phyloP scores from a whole-genome alignment of 2,329 filamentous ascomycete species.

The Aaosphaeria pasadenensis region DNA sequence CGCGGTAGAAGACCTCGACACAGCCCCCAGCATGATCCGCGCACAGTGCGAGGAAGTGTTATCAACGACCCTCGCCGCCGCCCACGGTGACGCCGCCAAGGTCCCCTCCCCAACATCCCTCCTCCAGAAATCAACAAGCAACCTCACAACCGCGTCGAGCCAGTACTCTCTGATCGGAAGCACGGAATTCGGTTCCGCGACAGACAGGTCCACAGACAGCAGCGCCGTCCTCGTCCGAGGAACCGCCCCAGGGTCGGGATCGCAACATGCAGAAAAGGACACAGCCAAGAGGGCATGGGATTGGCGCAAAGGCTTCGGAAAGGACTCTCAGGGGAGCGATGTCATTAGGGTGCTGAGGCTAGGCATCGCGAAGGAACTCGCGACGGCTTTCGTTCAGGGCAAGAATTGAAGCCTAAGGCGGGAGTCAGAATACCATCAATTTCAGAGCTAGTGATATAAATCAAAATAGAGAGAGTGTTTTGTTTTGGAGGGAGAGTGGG shows the following conservation, averaged over 20 bases:
- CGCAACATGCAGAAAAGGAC: slow-evolving; percentile 10
- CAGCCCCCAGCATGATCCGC: slow-evolving; percentile 70
- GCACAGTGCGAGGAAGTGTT: slow-evolving; percentile 76
- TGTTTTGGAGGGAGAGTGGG: no score
- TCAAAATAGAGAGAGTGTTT: no score
- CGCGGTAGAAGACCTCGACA: slow-evolving; percentile 76
- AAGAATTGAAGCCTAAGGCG: slow-evolving; percentile 29
- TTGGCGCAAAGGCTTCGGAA: slow-evolving; percentile 61
- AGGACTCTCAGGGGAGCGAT: slow-evolving; percentile 61
- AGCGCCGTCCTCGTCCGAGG: slow-evolving; percentile 48
- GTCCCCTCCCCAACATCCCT: slow-evolving; percentile 18
- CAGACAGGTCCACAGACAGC: slow-evolving; percentile 34
- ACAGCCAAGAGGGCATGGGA: slow-evolving; percentile 65
- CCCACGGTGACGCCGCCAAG: slow-evolving; percentile 43
- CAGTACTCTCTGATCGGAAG: slow-evolving; percentile 71
- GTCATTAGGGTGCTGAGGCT: slow-evolving; percentile 71
- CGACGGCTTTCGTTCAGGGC: slow-evolving; percentile 65
- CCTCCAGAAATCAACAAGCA: slow-evolving; percentile 59
- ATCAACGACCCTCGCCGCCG: slow-evolving; percentile 68
- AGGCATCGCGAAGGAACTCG: slow-evolving; percentile 72
- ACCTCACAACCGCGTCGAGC: slow-evolving; percentile 53
- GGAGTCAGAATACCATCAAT: no score
- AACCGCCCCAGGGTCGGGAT: slow-evolving; percentile 1
- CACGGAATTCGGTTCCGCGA: slow-evolving; percentile 60
- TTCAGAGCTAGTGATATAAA: no score